Conservation (phyloP, 129 eudicot species). For the Pittosporum tobira region DNA sequence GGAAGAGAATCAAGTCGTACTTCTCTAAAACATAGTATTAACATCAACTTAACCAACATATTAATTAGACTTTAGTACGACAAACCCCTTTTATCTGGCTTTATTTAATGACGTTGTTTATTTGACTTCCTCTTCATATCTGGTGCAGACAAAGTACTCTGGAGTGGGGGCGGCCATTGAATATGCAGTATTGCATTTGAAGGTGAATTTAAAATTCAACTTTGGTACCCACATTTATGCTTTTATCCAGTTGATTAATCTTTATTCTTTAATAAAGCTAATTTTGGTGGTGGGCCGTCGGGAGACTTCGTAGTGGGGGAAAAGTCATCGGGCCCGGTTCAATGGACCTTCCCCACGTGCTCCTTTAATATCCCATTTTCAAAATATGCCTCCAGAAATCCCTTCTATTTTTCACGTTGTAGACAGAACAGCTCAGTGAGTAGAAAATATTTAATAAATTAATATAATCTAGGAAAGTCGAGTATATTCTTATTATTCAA, state of each 20-base stretch:
- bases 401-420: no score
- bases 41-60: background rate
- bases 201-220: slow-evolving; percentile 34
- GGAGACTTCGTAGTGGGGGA: slow-evolving; percentile 15
- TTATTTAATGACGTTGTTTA: slow-evolving; percentile 3
- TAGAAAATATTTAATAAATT: no score
- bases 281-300: slow-evolving; percentile 8
- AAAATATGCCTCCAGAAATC: background rate
- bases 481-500: no score
- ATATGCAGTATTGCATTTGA: slow-evolving; percentile 77
- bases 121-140: slow-evolving; percentile 1
- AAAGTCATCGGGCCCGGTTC: background rate
- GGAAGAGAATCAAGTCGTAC: background rate
- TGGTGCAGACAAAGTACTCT: slow-evolving; percentile 60
- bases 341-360: slow-evolving; percentile 16
- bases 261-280: slow-evolving; percentile 19
- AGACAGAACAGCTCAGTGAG: no score
- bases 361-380: background rate
- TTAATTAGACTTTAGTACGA: background rate
- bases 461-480: no score
- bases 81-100: background rate
- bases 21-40: background rate
- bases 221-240: slow-evolving; percentile 22
- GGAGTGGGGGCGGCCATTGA: slow-evolving; percentile 96
- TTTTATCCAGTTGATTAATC: slow-evolving; percentile 8